Percentiles rank a stretch among this genome's conserved stretches.
Evolutionary conservation across 371 early-diverging fungal species (phyloP).

Genomic region (Capillidium rhysosporum): DNA sequence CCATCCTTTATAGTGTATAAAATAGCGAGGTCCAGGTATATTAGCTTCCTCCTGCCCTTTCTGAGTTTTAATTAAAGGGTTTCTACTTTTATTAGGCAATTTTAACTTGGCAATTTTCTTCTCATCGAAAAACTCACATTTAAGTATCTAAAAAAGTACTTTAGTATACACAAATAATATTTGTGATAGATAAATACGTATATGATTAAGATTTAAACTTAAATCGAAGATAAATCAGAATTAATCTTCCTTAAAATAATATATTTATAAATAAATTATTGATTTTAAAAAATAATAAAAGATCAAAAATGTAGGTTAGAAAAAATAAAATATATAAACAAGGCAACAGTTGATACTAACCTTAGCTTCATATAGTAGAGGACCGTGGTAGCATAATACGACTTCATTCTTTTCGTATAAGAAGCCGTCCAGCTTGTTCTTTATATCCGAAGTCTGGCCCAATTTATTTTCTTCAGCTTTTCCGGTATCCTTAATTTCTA

Average conservation of each 20-base stretch:
- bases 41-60: neutral
- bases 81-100: neutral
- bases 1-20: conserved; percentile 96
- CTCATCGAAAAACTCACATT: conserved; percentile 40
- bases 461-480: too few species aligned
- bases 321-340: too few species aligned
- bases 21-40: conserved; percentile 52
- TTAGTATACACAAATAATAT: neutral
- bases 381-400: conserved; percentile 87
- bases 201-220: too few species aligned
- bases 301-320: neutral
- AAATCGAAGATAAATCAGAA: too few species aligned
- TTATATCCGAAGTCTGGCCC: too few species aligned
- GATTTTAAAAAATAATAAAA: neutral
- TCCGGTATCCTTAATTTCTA: too few species aligned
- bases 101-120: conserved; percentile 24
- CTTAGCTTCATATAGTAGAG: conserved; percentile 91
- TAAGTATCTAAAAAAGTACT: conserved; percentile 29
- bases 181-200: too few species aligned
- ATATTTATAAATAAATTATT: neutral
- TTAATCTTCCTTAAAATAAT: too few species aligned
- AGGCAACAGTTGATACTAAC: conserved; percentile 22
- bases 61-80: too few species aligned
- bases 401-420: too few species aligned
- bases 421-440: too few species aligned